A percentile compares a stretch with the other conserved stretches of the same genome.
phyloP scores from a whole-genome alignment of 2,329 filamentous ascomycete species.

The Shiraia bambusicola region DNA sequence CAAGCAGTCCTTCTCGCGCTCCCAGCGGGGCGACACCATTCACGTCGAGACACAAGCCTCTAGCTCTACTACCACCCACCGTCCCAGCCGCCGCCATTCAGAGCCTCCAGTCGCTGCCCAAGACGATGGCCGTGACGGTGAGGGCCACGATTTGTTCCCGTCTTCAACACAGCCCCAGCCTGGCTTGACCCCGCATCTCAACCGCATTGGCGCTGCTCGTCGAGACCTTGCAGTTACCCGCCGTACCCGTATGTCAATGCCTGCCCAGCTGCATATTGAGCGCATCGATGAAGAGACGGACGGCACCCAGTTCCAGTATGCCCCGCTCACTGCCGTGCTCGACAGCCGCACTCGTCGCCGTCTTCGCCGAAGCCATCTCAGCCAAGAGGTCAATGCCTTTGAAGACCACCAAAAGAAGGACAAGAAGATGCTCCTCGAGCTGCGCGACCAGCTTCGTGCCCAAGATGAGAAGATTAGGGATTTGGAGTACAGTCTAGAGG shows the following conservation, averaged over 20 bases:
- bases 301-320: constrained; percentile 35
- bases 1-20: constrained; percentile 30
- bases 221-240: constrained; percentile 28
- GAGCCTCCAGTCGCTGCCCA: constrained; percentile 32
- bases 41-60: constrained; percentile 14
- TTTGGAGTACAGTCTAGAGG: constrained; percentile 41
- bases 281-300: constrained; percentile 26
- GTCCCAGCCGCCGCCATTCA: constrained; percentile 36
- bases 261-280: constrained; percentile 34
- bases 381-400: constrained; percentile 45
- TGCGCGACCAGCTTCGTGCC: constrained; percentile 41
- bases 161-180: constrained; percentile 29
- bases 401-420: constrained; percentile 43
- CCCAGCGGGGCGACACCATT: constrained; percentile 22
- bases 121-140: constrained; percentile 21
- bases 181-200: constrained; percentile 37
- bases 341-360: constrained; percentile 40
- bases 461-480: constrained; percentile 42
- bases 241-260: constrained; percentile 39
- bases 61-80: constrained; percentile 17
- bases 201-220: constrained; percentile 29
- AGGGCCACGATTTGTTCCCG: constrained; percentile 16
- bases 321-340: constrained; percentile 36
- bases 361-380: constrained; percentile 45
- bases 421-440: constrained; percentile 40